Base-by-base conservation (phyloP, 148 eudicot genomes). In the Silene latifolia region DNA sequence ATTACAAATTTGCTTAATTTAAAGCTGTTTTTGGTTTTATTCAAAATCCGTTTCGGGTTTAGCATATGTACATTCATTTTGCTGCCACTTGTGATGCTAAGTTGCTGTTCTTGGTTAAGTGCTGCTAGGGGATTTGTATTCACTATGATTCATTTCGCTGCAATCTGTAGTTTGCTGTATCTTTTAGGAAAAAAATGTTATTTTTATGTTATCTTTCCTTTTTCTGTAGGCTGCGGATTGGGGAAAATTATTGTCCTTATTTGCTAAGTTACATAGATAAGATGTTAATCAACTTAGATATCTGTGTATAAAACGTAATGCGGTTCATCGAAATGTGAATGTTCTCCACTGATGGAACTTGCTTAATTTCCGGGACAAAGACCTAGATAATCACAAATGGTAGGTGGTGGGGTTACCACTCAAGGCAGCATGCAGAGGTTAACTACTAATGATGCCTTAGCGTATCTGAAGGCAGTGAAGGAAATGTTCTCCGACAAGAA, bases 381-480 rank as follows among this genome's bases (percentile, higher is more conserved):
- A 19, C 83, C 80, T 61, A 89, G 88, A 76, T 87, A 84, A 63
- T 80, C 87, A 44, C 93, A 83, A 58, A 80, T 77, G 66, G 73
- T 58, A 20, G 83, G 83, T 17, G 85, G 85, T 62, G 87, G 85
- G 8, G 93, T 84, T 51, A 87, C 84, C 29, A 74, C 73, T 48
- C 85, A 83, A 8, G 86, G 73, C 7, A 72, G 63, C 19, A 20
- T 24, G 72, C 97, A 85, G 65, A 92, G 83, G 75, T 88, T 90
- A 35, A 92, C 98, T 4, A 90, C 96, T 4, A 83, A 89, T 76
- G 98, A 95, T 82, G 98, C 98, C 54, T 79, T 95, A 65, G 85
- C 81, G 67, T 95, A 95, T 80, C 84, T 95, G 60, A 90, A 92
- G 82, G 91, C 93, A 82, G 98, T 92, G 56, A 95, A 95, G 88